phyloP scores from a whole-genome alignment of 345 rosid genomes.

The Garcia nutans region DNA sequence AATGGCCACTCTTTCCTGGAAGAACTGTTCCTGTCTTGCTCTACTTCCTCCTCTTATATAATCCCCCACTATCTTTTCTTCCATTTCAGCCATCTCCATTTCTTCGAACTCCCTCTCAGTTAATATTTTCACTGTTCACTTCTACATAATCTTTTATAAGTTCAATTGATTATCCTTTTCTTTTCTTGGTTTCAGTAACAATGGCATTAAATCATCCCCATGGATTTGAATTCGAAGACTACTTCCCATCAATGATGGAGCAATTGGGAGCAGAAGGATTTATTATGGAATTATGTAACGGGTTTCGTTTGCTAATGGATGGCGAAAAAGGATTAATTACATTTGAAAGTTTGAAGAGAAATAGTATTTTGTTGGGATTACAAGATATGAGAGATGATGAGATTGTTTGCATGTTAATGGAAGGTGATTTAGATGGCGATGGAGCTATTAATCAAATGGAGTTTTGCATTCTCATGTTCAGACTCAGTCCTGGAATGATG shows the following conservation, averaged over 20 bases:
- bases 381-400: slow-evolving; percentile 59
- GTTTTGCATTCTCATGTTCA: slow-evolving; percentile 64
- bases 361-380: slow-evolving; percentile 48
- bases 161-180: background rate
- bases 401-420: slow-evolving; percentile 54
- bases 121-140: too few relatives aligned
- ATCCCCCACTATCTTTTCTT: slow-evolving; percentile 7
- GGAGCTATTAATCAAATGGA: slow-evolving; percentile 65
- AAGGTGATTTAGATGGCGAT: slow-evolving; percentile 68
- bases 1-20: slow-evolving; percentile 33
- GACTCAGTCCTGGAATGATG: slow-evolving; percentile 56
- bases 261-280: slow-evolving; percentile 56
- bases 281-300: slow-evolving; percentile 53
- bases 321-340: slow-evolving; percentile 60
- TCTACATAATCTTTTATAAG: too few relatives aligned
- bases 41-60: slow-evolving; percentile 19
- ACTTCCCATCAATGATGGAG: slow-evolving; percentile 57
- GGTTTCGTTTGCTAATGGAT: slow-evolving; percentile 60
- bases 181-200: too few relatives aligned
- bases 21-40: slow-evolving; percentile 3
- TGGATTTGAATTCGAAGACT: slow-evolving; percentile 48
- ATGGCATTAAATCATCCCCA: slow-evolving; percentile 29
- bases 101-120: background rate
- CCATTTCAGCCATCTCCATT: background rate
- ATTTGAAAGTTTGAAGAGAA: slow-evolving; percentile 67